Evolutionary conservation across 768 basidiomycete species (phyloP), one percentile per base, ranked within the genome.

Genomic region (Leccinum sublutescens): DNA sequence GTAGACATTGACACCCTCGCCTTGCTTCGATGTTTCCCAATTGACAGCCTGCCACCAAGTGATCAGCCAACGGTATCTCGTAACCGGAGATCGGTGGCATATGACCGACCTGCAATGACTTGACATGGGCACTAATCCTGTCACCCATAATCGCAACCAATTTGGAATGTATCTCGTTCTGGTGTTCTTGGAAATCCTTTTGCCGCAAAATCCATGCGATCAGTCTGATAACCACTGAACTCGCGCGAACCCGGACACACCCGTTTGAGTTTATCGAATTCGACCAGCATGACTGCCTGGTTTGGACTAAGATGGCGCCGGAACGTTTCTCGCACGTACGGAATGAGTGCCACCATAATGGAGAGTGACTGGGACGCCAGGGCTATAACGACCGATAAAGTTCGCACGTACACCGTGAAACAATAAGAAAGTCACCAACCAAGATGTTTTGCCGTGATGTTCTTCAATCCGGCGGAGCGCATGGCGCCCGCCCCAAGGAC

Each of bases 401-500:
- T 59, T 71, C 53, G 38, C 63, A 63, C 50, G 47, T 47, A 38
- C 34, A 48, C 38, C 21, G 3, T 21, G 58, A 57, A 54, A 68
- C 57, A 67, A 71, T 66, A 57, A 60, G 50, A 50, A 56, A 55
- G 23, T 59, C 60, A 63, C 83, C 61, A 62, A 92, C 94, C 95
- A 23, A 99, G 81, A 78, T 99, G 96, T 73, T 94, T 97, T 43
- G 97, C 97, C 0, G 97, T 98, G 70, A 99, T 99, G 71, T 98
- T 96, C 76, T 93, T 98, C 67, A 99, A 76, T 6, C 97, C 97
- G 19, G 97, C 97, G 17, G 93, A 95, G 47, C 95, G 82, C 95
- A 98, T 98, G n/a, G 97, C 97, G 14, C 97, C 97, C 9, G 97
- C 97, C 3, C 97, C 97, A 9, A 99, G 80, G 1, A 99, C 97